Percentiles rank a stretch among this genome's conserved stretches.
phyloP scores from a whole-genome alignment of 768 basidiomycete species.

The Mycena belliarum region DNA sequence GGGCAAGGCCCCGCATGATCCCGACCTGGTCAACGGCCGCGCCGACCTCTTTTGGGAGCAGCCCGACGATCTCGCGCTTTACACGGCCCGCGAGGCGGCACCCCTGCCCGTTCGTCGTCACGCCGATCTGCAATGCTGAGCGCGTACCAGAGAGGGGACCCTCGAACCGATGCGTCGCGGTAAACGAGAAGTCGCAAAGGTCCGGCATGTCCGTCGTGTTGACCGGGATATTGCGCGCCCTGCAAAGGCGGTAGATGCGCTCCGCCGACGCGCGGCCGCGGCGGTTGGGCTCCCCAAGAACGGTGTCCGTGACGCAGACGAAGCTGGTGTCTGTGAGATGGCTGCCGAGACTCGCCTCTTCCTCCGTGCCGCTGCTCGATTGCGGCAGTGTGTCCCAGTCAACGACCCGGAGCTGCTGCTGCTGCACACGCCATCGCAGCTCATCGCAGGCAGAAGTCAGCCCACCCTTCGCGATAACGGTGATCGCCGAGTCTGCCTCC shows the following conservation, averaged over 20 bases:
- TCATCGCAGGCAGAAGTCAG: slow-evolving; percentile 63
- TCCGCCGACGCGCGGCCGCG: slow-evolving; percentile 57
- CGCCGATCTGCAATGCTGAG: slow-evolving; percentile 69
- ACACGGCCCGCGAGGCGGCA: slow-evolving; percentile 83
- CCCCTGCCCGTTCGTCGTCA: slow-evolving; percentile 91
- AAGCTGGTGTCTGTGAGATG: slow-evolving; percentile 48
- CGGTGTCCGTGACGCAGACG: slow-evolving; percentile 82
- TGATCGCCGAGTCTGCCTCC: slow-evolving; percentile 74
- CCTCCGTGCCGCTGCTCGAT: slow-evolving; percentile 27
- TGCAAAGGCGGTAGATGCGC: slow-evolving; percentile 57
- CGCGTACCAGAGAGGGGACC: slow-evolving; percentile 45
- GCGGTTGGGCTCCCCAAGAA: slow-evolving; percentile 40
- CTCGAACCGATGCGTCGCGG: slow-evolving; percentile 80
- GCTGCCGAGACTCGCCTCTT: slow-evolving; percentile 42
- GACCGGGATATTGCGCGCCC: slow-evolving; percentile 62
- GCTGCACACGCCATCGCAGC: slow-evolving; percentile 59
- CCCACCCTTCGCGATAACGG: slow-evolving; percentile 60
- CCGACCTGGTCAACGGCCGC: slow-evolving; percentile 76
- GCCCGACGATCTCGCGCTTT: slow-evolving; percentile 77
- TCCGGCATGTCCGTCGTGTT: slow-evolving; percentile 88
- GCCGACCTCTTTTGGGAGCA: slow-evolving; percentile 72
- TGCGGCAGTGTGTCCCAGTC: slow-evolving; percentile 53
- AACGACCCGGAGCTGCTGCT: slow-evolving; percentile 57
- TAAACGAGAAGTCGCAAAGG: slow-evolving; percentile 88
- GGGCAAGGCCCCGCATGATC: slow-evolving; percentile 59